These are phyloP conservation scores for Saraca asoca DNA, from an alignment of 331 rosid species.

Conservation along the genomic window DNA sequence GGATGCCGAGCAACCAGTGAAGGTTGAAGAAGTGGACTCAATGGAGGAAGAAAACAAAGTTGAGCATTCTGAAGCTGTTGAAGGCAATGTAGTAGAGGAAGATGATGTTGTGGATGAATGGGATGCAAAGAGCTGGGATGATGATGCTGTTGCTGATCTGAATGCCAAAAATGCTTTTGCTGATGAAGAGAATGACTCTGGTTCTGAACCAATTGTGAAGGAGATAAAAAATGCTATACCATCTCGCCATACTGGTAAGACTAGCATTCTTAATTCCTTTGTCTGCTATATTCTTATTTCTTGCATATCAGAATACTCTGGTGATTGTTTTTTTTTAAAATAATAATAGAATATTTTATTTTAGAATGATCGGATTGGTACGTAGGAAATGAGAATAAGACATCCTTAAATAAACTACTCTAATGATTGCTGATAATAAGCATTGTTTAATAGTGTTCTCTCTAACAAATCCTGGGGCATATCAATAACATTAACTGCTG, in stretches of 20 bases:
- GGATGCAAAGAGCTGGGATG: constrained; percentile 99
- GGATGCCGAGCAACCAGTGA: constrained; percentile 51
- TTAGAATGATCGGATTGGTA: too few species aligned
- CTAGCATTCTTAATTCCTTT: constrained; percentile 25
- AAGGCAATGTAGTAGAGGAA: constrained; percentile 59
- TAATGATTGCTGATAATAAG: background rate
- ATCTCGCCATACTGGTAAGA: constrained; percentile 48
- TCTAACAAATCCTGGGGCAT: too few species aligned
- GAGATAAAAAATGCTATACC: constrained; percentile 50
- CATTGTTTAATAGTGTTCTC: background rate
- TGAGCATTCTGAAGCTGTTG: constrained; percentile 55
- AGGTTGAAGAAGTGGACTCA: constrained; percentile 63
- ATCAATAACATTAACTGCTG: too few species aligned
- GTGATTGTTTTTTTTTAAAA: too few species aligned
- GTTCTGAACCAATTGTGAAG: constrained; percentile 50
- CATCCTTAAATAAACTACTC: too few species aligned
- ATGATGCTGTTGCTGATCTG: constrained; percentile 51
- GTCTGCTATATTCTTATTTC: background rate
- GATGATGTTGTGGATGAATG: constrained; percentile 89
- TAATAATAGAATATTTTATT: too few species aligned
- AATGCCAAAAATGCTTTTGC: constrained; percentile 69
- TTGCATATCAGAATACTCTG: too few species aligned
- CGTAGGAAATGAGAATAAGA: too few species aligned
- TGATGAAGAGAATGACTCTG: constrained; percentile 86
- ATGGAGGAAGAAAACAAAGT: constrained; percentile 53